Evolutionary conservation across 352 stramenopile genomes (phyloP).

Genomic region (Globisporangium uncinulatum): DNA sequence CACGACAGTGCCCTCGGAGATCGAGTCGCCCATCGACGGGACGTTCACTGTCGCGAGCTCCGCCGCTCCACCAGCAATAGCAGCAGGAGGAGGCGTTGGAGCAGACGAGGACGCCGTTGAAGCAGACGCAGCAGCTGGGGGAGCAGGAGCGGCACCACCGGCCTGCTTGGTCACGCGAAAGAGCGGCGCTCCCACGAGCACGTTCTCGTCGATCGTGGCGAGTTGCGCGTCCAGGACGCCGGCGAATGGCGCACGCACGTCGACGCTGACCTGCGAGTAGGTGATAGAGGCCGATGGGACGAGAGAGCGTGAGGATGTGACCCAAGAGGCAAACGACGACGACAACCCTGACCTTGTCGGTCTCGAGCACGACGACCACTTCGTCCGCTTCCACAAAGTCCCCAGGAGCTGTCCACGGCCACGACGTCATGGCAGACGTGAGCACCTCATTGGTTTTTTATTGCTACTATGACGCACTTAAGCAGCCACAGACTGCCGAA

Average conservation of each 20-base stretch:
- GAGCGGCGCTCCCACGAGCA: conserved; percentile 94
- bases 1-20: conserved; percentile 97
- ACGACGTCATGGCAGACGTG: background rate
- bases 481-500: too few relatives aligned
- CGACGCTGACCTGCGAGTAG: conserved; percentile 74
- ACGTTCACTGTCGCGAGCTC: conserved; percentile 82
- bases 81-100: conserved; percentile 12
- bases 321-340: background rate
- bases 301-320: background rate
- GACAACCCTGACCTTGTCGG: conserved; percentile 91
- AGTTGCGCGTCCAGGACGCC: conserved; percentile 91
- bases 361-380: conserved; percentile 97
- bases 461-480: too few relatives aligned
- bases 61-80: conserved; percentile 17
- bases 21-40: conserved; percentile 93
- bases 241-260: conserved; percentile 87
- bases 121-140: conserved; percentile 4
- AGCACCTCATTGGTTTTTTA: too few relatives aligned
- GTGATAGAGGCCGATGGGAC: background rate
- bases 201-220: conserved; percentile 92
- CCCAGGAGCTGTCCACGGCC: conserved; percentile 64
- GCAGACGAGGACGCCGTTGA: conserved; percentile 9
- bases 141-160: conserved; percentile 17
- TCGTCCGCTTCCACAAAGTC: conserved; percentile 95
- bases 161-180: conserved; percentile 71